phyloP scores from a whole-genome alignment of 331 rosid genomes.

The Prunus yedoensis region DNA sequence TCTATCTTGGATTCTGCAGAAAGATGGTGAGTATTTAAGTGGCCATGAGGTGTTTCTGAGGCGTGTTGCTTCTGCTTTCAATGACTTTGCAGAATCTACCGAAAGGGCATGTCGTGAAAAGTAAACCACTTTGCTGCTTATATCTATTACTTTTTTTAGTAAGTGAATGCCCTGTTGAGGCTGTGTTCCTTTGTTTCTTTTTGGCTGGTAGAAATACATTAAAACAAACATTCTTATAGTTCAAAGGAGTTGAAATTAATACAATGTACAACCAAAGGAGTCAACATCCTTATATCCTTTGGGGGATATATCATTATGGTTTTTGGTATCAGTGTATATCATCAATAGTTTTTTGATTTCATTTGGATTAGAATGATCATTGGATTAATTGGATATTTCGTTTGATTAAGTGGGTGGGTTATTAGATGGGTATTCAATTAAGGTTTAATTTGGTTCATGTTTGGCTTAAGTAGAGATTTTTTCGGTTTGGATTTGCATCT shows the following conservation, averaged over 20 bases:
- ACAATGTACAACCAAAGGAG: background rate
- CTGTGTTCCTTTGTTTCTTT: background rate
- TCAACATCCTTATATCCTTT: too few relatives aligned
- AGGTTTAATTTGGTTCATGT: too few relatives aligned
- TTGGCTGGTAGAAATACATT: background rate
- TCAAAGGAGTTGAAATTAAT: background rate
- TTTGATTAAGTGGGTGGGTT: too few relatives aligned
- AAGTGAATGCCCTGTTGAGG: background rate
- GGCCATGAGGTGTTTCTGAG: conserved; percentile 92
- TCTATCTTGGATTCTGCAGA: conserved; percentile 51
- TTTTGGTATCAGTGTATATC: too few relatives aligned
- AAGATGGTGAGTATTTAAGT: conserved; percentile 93
- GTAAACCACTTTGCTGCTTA: conserved; percentile 42
- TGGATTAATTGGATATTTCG: too few relatives aligned
- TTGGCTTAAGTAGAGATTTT: too few relatives aligned
- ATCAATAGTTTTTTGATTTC: too few relatives aligned
- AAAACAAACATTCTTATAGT: background rate
- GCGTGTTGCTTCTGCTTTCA: conserved; percentile 89
- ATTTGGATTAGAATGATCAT: too few relatives aligned
- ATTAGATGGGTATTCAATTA: too few relatives aligned
- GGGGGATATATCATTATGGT: too few relatives aligned
- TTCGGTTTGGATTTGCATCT: too few relatives aligned
- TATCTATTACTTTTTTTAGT: background rate
- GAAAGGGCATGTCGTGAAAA: conserved; percentile 92
- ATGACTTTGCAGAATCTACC: conserved; percentile 88